phyloP scores from a whole-genome alignment of 75 land plant species.

The Pinus albicaulis region DNA sequence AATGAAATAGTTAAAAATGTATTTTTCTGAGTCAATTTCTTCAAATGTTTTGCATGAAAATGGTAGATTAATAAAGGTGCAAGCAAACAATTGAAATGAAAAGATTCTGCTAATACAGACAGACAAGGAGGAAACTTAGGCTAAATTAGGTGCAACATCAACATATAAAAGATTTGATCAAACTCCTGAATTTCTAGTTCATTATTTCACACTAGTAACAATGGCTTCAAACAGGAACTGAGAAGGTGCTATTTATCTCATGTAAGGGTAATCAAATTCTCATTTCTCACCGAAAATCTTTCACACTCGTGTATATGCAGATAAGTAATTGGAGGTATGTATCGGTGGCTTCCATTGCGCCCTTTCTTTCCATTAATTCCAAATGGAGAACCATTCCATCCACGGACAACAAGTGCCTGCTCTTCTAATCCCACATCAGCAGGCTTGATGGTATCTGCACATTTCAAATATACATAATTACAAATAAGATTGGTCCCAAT shows the following conservation, averaged over 20 bases:
- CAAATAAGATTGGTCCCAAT: background rate
- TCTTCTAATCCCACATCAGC: conserved; percentile 87
- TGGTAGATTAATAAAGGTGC: background rate
- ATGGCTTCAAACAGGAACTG: background rate
- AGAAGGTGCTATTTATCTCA: background rate
- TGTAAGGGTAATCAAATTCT: conserved; percentile 4
- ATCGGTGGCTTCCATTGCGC: conserved; percentile 56
- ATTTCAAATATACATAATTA: conserved; percentile 2
- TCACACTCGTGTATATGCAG: conserved; percentile 88
- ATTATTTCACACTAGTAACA: background rate
- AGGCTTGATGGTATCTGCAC: conserved; percentile 72
- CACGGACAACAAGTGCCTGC: conserved; percentile 42
- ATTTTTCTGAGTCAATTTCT: too few relatives aligned
- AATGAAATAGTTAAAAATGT: background rate
- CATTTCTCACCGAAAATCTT: conserved; percentile 71
- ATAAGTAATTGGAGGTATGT: conserved; percentile 79
- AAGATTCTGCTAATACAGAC: background rate
- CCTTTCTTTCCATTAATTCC: conserved; percentile 38
- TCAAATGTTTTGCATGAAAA: background rate
- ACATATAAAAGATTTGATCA: background rate
- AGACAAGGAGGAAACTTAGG: background rate
- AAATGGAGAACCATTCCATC: conserved; percentile 35
- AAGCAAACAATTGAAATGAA: too few relatives aligned
- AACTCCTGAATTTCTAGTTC: background rate
- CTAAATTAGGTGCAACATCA: background rate